Evolutionary conservation across 2,329 filamentous ascomycete species (phyloP).

Genomic region (Claviceps cyperi): DNA sequence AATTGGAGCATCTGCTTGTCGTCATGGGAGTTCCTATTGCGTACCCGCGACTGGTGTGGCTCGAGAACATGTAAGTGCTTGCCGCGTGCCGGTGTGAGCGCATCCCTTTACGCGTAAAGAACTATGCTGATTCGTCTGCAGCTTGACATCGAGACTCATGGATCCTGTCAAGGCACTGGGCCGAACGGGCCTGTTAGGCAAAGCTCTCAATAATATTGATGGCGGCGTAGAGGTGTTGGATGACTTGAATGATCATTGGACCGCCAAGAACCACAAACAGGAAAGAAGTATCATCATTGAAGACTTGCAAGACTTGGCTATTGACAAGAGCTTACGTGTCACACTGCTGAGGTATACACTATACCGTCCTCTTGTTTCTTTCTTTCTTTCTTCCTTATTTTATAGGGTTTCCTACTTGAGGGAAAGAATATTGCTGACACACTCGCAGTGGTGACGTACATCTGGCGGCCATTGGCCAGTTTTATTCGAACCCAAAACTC

Average conservation of each 20-base stretch:
- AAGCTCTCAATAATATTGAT: slow-evolving; percentile 77
- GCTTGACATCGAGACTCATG: slow-evolving; percentile 71
- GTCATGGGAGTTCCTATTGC: slow-evolving; percentile 73
- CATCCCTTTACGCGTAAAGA: neutral
- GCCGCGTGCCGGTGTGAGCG: neutral
- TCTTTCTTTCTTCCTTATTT: neutral
- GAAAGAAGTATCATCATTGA: slow-evolving; percentile 79
- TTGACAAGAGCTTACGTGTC: slow-evolving; percentile 79
- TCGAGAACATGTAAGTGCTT: slow-evolving; percentile 49
- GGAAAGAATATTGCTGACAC: neutral
- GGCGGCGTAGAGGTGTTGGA: slow-evolving; percentile 84
- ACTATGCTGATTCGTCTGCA: slow-evolving; percentile 20
- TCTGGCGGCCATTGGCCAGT: slow-evolving; percentile 81
- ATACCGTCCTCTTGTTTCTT: neutral
- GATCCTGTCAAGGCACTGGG: slow-evolving; percentile 81
- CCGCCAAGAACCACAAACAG: slow-evolving; percentile 81
- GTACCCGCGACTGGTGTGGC: slow-evolving; percentile 60
- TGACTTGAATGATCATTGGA: slow-evolving; percentile 94
- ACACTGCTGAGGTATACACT: slow-evolving; percentile 60
- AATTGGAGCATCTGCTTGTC: slow-evolving; percentile 81
- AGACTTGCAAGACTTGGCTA: slow-evolving; percentile 84
- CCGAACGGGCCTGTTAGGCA: slow-evolving; percentile 64
- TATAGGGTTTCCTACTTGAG: too few relatives aligned
- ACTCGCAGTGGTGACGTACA: slow-evolving; percentile 70
- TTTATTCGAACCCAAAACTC: slow-evolving; percentile 82